Base-by-base conservation (phyloP, 106 monocot species). In the Ottelia alismoides region DNA sequence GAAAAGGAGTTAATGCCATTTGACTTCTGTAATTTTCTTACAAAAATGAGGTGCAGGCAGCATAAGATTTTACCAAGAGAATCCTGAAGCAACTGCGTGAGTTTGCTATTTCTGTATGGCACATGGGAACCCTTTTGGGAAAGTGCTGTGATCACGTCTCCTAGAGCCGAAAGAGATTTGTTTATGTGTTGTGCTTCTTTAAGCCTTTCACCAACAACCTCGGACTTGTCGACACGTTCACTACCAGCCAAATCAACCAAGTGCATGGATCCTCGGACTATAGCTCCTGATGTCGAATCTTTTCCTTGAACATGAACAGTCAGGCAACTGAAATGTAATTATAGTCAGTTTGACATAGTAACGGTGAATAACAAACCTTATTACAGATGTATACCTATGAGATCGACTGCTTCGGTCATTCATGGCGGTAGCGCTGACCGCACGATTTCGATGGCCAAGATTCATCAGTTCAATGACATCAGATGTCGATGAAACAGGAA, bases 221-320 rank as follows among this genome's bases (percentile, higher is more conserved):
- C 87, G n/a, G 93, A 94, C 51, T 80, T 80, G 45, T 84, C 93
- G 30, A 94, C 83, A 56, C 88, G 80, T 60, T 93, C 93, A 45
- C 93, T 93, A 25, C 93, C 93, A 17, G 93, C 93, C 49, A 93
- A 70, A 67, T 93, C 93, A 26, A 93, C 87, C 51, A 93, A 68
- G 74, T 93, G 80, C 77, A 93, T 51, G 49, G 80, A 80, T 53
- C 93, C 76, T 28, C 47, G 58, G 12, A 75, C 48, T 3, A 31
- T 57, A 45, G 59, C 69, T 24, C 92, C 83, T 4, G 79, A 64
- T 23, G 63, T 43, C 22, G 51, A 22, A 58, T 87, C 92, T 57
- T 74, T 70, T 18, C 84, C 93, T 32, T 81, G 67, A 9, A 93
- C 80, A 76, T 88, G 87, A 25, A 88, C 78, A 3, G 76, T 93